Conservation (phyloP, 371 early-diverging fungal genomes). For the Lichtheimia ramosa region DNA sequence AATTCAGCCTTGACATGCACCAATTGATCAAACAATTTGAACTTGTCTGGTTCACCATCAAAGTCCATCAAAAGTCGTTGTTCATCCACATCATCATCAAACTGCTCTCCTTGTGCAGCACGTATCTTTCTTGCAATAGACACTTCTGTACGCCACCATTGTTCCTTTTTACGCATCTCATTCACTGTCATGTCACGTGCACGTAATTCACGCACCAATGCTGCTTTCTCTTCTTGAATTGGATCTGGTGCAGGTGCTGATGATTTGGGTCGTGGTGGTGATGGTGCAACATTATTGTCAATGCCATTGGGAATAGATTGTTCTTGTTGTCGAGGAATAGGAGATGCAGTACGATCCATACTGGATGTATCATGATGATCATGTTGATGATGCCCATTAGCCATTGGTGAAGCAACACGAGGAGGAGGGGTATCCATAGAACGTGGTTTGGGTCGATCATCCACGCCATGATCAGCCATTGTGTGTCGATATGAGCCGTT, state of each 20-base stretch:
- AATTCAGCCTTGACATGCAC: slow-evolving; percentile 44
- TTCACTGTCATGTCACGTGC: slow-evolving; percentile 37
- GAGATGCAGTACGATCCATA: background rate
- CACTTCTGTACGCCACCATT: slow-evolving; percentile 58
- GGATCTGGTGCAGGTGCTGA: slow-evolving; percentile 1
- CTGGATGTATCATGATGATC: background rate
- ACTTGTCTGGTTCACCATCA: slow-evolving; percentile 34
- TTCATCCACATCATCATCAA: slow-evolving; percentile 33
- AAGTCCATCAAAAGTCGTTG: slow-evolving; percentile 38
- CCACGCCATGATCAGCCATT: slow-evolving; percentile 5
- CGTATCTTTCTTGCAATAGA: slow-evolving; percentile 41
- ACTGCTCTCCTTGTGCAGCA: slow-evolving; percentile 15
- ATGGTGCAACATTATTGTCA: background rate
- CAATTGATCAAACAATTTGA: slow-evolving; percentile 45
- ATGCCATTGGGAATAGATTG: background rate
- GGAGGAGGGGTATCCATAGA: background rate
- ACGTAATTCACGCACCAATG: slow-evolving; percentile 38
- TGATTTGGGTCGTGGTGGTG: background rate
- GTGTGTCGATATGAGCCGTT: slow-evolving; percentile 26
- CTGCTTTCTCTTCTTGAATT: slow-evolving; percentile 27
- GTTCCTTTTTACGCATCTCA: slow-evolving; percentile 53
- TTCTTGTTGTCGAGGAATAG: slow-evolving; percentile 2
- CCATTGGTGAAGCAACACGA: slow-evolving; percentile 5
- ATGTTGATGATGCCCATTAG: slow-evolving; percentile 7
- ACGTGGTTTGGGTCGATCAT: slow-evolving; percentile 17